These are phyloP conservation scores for Jacaranda mimosifolia DNA, from an alignment of 257 asterid species.

Conservation along the genomic window DNA sequence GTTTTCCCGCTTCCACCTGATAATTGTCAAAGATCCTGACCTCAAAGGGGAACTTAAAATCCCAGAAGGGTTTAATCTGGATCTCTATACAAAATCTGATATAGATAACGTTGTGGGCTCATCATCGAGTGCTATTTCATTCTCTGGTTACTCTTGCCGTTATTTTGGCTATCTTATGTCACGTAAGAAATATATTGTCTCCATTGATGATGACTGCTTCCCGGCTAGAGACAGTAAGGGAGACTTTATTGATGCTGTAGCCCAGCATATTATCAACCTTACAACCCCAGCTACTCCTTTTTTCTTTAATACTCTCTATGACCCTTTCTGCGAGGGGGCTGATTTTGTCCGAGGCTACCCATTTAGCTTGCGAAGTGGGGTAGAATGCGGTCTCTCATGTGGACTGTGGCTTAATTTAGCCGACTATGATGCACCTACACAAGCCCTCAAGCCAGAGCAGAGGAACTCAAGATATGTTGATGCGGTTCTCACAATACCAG, in stretches of 20 bases:
- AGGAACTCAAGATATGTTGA: conserved; percentile 81
- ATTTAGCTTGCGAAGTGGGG: conserved; percentile 88
- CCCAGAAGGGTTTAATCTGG: conserved; percentile 69
- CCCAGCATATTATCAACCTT: conserved; percentile 82
- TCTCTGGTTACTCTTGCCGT: conserved; percentile 89
- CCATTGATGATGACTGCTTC: conserved; percentile 85
- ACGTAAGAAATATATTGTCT: conserved; percentile 68
- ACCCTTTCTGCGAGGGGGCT: conserved; percentile 77
- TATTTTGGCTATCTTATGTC: conserved; percentile 92
- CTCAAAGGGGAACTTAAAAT: conserved; percentile 73
- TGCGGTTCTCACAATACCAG: conserved; percentile 87
- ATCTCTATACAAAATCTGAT: conserved; percentile 67
- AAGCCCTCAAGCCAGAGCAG: conserved; percentile 71
- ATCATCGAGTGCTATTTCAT: conserved; percentile 51
- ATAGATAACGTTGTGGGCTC: conserved; percentile 70
- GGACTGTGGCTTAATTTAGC: conserved; percentile 96
- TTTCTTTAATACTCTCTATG: conserved; percentile 90
- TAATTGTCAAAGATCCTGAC: conserved; percentile 85
- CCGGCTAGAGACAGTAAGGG: conserved; percentile 76
- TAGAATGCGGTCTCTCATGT: conserved; percentile 82
- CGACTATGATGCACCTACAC: conserved; percentile 92
- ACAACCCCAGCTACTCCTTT: conserved; percentile 90
- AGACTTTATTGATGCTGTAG: conserved; percentile 50
- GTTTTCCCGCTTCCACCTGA: conserved; percentile 82
- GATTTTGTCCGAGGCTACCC: conserved; percentile 98